A percentile compares a stretch with the other conserved stretches of the same genome.
These are phyloP conservation scores for Fusarium piperis DNA, from an alignment of 2,329 filamentous ascomycete genomes.

Conservation along the genomic window DNA sequence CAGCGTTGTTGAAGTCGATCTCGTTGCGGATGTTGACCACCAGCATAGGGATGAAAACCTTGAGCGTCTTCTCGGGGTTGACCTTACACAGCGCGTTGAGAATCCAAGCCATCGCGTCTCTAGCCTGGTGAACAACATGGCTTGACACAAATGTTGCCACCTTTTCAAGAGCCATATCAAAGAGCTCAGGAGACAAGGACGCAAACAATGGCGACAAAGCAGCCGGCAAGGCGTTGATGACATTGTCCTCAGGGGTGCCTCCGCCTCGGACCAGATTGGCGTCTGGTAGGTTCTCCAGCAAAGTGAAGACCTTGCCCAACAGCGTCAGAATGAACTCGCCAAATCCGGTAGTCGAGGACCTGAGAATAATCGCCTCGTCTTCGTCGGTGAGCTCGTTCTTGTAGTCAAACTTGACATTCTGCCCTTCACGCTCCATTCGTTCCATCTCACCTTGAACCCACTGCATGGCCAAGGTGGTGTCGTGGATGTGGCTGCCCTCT, in stretches of 20 bases:
- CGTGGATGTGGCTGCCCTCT: conserved; percentile 72
- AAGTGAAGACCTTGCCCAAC: conserved; percentile 91
- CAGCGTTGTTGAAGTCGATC: conserved; percentile 95
- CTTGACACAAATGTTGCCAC: conserved; percentile 90
- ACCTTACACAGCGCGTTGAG: conserved; percentile 97
- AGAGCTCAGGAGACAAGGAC: conserved; percentile 90
- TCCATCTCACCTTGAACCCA: conserved; percentile 97
- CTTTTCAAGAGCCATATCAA: conserved; percentile 91
- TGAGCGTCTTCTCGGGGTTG: conserved; percentile 91
- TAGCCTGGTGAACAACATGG: conserved; percentile 95
- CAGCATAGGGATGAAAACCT: conserved; percentile 88
- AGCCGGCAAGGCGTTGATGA: conserved; percentile 93
- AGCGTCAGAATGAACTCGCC: conserved; percentile 92
- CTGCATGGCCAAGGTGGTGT: conserved; percentile 81
- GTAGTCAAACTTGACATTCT: conserved; percentile 87
- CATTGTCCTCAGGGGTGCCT: conserved; percentile 91
- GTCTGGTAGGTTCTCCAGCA: conserved; percentile 95
- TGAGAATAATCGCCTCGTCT: conserved; percentile 86
- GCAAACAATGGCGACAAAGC: conserved; percentile 91
- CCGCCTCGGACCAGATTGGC: conserved; percentile 83
- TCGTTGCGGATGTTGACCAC: conserved; percentile 93
- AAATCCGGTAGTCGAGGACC: conserved; percentile 93
- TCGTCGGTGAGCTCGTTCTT: conserved; percentile 81
- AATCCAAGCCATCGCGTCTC: conserved; percentile 99
- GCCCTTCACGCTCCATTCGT: conserved; percentile 88